A percentile compares a stretch with the other conserved stretches of the same genome.
Conservation (phyloP, 2,329 filamentous ascomycete genomes). For the Thielaviopsis cerberus region DNA sequence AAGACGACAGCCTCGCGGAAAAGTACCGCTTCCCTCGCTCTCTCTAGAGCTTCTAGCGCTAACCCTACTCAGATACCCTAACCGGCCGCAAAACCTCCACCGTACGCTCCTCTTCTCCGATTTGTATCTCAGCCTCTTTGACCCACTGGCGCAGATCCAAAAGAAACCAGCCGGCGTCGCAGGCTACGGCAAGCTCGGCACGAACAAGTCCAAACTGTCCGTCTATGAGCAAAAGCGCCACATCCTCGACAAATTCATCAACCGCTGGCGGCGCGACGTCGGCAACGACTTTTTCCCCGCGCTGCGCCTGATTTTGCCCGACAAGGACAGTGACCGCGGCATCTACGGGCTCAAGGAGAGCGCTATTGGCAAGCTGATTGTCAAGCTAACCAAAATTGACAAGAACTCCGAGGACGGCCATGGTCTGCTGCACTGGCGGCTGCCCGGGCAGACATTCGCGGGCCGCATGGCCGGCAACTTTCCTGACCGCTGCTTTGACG, state of each 20-base stretch:
- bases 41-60: not conserved
- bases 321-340: constrained; percentile 77
- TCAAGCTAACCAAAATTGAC: constrained; percentile 82
- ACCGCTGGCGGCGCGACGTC: constrained; percentile 70
- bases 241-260: constrained; percentile 74
- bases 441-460: constrained; percentile 50
- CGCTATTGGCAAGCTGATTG: constrained; percentile 72
- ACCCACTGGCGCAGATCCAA: constrained; percentile 59
- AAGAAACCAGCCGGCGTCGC: constrained; percentile 48
- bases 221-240: constrained; percentile 61
- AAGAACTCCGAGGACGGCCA: constrained; percentile 77
- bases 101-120: constrained; percentile 69
- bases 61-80: constrained; percentile 44
- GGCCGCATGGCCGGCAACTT: constrained; percentile 71
- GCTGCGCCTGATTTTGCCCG: constrained; percentile 74
- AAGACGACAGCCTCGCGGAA: constrained; percentile 25
- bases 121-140: constrained; percentile 61
- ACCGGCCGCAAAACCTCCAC: constrained; percentile 62
- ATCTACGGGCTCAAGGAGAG: constrained; percentile 93
- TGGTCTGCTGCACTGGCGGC: constrained; percentile 77
- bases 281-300: constrained; percentile 88
- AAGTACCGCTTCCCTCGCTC: constrained; percentile 19
- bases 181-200: constrained; percentile 36
- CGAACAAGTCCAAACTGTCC: constrained; percentile 40
- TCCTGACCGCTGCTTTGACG: constrained; percentile 70